Evolutionary conservation across 768 basidiomycete genomes (phyloP), one percentile per base, ranked within the genome.

Genomic region (Tylopilus sp.): DNA sequence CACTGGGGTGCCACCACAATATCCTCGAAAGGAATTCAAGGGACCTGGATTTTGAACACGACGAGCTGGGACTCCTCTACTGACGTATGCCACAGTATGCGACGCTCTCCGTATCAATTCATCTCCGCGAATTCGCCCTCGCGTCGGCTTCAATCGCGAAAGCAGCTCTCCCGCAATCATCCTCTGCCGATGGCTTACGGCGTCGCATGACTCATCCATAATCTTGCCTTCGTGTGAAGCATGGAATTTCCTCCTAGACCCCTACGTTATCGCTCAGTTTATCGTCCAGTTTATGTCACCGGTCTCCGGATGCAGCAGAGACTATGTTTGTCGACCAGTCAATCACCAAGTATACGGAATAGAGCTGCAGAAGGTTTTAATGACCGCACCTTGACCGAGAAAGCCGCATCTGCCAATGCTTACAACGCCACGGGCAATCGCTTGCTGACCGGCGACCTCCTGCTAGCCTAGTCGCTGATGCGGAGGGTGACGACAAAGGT

Each of bases 311-410:
- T n/a, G n/a, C n/a, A n/a, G n/a, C n/a, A n/a, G n/a, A n/a, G n/a
- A n/a, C n/a, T n/a, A n/a, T 43, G 34, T 52, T 17, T 50, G 31
- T 31, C 31, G 13, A 30, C 28, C 19, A 21, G 40, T 48, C 55
- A 61, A 50, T 50, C 34, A 33, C 42, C 31, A 31, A 31, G 7
- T 48, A 37, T 16, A 41, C 37, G 11, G 17, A 63, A 50, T 38
- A 37, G 48, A 54, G 49, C 21, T 46, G 34, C 16, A 4, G 21
- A 45, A 48, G 4, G 7, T 21, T 40, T 37, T n/a, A 45, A 50
- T 29, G 44, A 26, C 63, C 57, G 21, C 43, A 8, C 26, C 44
- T 46, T 16, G 21, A 16, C 63, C 63, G 33, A 55, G 25, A 16
- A 43, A 44, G 21, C n/a, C 13, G 8, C 14, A 21, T 22, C 34